Evolutionary conservation across 2,329 filamentous ascomycete species (phyloP).

Genomic region (Raffaelea ambrosiae): DNA sequence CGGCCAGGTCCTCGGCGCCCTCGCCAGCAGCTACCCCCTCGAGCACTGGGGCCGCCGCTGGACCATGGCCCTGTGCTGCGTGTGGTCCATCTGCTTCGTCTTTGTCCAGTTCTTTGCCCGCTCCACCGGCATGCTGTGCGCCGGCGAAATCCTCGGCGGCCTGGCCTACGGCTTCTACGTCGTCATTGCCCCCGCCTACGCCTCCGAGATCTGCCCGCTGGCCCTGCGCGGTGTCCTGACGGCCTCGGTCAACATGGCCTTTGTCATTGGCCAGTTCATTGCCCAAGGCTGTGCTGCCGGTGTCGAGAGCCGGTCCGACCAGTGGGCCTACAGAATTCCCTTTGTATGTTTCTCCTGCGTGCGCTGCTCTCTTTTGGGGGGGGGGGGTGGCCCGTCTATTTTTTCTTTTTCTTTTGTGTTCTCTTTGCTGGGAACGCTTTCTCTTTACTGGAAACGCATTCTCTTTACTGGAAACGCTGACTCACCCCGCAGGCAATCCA

Average conservation of each 20-base stretch:
- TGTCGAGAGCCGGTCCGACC: conserved; percentile 21
- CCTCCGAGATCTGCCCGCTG: conserved; percentile 39
- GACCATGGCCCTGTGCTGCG: conserved; percentile 38
- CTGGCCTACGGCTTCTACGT: not conserved
- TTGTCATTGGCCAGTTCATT: conserved; percentile 43
- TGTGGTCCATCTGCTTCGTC: conserved; percentile 39
- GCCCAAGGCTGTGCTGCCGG: conserved; percentile 27
- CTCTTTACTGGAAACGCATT: conserved; percentile 29
- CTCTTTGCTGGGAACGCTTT: conserved; percentile 25
- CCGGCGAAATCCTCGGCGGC: not conserved
- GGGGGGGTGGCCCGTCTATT: not conserved
- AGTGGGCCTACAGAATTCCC: conserved; percentile 38
- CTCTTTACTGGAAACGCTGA: too few species aligned
- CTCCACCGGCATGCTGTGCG: conserved; percentile 22
- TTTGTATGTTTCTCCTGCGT: conserved; percentile 28
- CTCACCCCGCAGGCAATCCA: conserved; percentile 21
- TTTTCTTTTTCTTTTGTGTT: conserved; percentile 31
- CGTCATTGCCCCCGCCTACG: not conserved
- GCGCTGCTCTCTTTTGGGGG: conserved; percentile 15
- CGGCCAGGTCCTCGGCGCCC: conserved; percentile 46
- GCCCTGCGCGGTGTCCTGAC: conserved; percentile 43
- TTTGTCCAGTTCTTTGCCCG: conserved; percentile 46
- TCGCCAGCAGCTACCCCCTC: conserved; percentile 42
- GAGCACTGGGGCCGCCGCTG: conserved; percentile 42
- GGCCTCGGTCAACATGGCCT: conserved; percentile 44